Evolutionary conservation across 768 basidiomycete species (phyloP).

Genomic region (Exsudoporus frostii): DNA sequence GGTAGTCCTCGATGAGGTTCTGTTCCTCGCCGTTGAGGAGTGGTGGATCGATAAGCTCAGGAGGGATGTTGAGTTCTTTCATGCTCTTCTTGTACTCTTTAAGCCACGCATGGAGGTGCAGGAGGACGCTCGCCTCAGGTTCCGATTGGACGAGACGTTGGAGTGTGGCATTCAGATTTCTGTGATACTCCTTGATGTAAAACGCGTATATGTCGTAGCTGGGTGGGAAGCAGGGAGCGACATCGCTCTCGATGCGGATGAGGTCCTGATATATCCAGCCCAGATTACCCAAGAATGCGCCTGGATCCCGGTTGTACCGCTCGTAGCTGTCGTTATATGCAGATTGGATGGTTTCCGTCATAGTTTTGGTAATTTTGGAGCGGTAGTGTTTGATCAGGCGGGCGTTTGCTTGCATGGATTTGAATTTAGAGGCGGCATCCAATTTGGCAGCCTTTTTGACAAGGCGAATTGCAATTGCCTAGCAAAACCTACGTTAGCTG

Average conservation of each 20-base stretch:
- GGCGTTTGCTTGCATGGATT: conserved; percentile 89
- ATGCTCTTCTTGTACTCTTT: conserved; percentile 95
- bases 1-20: conserved; percentile 90
- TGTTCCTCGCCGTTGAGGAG: conserved; percentile 96
- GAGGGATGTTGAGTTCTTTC: conserved; percentile 86
- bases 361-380: conserved; percentile 78
- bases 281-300: conserved; percentile 71
- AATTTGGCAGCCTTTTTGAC: conserved; percentile 92
- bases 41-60: conserved; percentile 81
- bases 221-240: conserved; percentile 87
- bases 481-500: not conserved
- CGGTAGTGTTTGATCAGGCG: conserved; percentile 95
- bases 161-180: conserved; percentile 70
- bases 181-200: conserved; percentile 89
- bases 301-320: conserved; percentile 59
- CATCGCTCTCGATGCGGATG: conserved; percentile 85
- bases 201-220: conserved; percentile 87
- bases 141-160: conserved; percentile 66
- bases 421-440: conserved; percentile 91
- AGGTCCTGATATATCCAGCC: conserved; percentile 95
- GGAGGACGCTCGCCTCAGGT: conserved; percentile 84
- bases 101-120: conserved; percentile 87
- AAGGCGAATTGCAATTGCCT: conserved; percentile 92
- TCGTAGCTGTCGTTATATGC: conserved; percentile 68
- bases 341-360: conserved; percentile 70